Evolutionary conservation across 2,329 filamentous ascomycete species (phyloP), one percentile per base, ranked within the genome.

Genomic region (Diaporthe nobilis): DNA sequence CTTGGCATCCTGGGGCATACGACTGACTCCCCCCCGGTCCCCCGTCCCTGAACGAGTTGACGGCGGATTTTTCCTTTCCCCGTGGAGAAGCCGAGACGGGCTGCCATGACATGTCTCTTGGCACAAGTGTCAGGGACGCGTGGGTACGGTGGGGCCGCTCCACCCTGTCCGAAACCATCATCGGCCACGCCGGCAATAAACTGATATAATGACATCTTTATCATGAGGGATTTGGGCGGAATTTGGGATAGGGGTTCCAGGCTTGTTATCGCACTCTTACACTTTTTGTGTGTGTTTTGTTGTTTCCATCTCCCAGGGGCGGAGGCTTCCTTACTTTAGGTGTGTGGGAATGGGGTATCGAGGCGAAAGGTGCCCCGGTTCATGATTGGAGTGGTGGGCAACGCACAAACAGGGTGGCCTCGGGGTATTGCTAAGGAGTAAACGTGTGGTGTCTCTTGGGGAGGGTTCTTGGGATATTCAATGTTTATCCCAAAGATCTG

Each of bases 201-300:
- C 31, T 28, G 65, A 68, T 53, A 68, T 68, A 53, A 68, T 68
- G 65, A 68, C 65, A 68, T 68, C 39, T 65, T 65, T 68, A 68
- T 68, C 65, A 53, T 53, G 65, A 68, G 31, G 65, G 31, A 20
- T 28, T 53, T 37, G 65, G 65, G 15, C 44, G 63, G 44, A 53
- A 68, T 17, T 22, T n/a, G n/a, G 47, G 44, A 68, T 28, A 68
- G 65, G 65, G 47, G 47, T 68, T 68, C 17, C 47, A 42, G 65
- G 65, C 31, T 68, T 68, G 31, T 53, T 68, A 39, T 53, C 31
- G 47, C 34, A 31, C 12, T 53, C 53, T 28, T 42, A 37, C 5
- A 20, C 2, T 28, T 65, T 37, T 31, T 47, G n/a, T 44, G 31
- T n/a, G 13, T 39, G 3, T 39, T 39, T 39, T 39, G 37, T 28